Evolutionary conservation across 345 rosid genomes (phyloP).

Genomic region (Hypericum perforatum): DNA sequence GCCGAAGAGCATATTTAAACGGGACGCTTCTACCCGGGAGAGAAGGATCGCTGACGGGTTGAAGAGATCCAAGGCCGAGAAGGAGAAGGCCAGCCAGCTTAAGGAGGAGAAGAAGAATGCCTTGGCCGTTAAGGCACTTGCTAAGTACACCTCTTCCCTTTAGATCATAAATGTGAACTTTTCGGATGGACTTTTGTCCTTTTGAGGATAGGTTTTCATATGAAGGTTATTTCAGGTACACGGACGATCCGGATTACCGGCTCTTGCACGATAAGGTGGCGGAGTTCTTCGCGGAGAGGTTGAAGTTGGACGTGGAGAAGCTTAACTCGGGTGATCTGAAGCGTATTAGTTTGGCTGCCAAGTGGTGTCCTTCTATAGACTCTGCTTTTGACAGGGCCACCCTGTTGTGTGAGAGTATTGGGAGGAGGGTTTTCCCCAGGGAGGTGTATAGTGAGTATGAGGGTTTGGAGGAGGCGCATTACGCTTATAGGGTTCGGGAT

Average conservation of each 20-base stretch:
- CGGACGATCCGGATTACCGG: slow-evolving; percentile 3
- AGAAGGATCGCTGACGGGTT: too few species aligned
- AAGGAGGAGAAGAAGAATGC: slow-evolving; percentile 5
- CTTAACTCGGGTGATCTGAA: neutral
- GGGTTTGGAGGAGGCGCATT: slow-evolving; percentile 11
- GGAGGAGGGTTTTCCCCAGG: slow-evolving; percentile 10
- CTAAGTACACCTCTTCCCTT: slow-evolving; percentile 5
- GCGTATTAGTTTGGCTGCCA: slow-evolving; percentile 12
- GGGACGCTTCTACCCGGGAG: too few species aligned
- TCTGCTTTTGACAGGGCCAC: neutral
- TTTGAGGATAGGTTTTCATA: too few species aligned
- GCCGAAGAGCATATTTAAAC: too few species aligned
- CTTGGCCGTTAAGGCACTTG: slow-evolving; percentile 1
- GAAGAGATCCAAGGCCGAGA: neutral
- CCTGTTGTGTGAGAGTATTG: slow-evolving; percentile 10
- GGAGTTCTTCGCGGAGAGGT: slow-evolving; percentile 1
- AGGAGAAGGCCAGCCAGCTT: slow-evolving; percentile 5
- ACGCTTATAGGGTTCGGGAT: slow-evolving; percentile 12
- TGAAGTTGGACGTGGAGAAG: neutral
- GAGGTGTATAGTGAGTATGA: slow-evolving; percentile 9
- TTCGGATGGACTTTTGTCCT: too few species aligned
- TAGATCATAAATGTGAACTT: too few species aligned
- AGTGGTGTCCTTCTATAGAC: slow-evolving; percentile 14
- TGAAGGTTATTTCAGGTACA: neutral
- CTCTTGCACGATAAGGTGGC: neutral